Conservation (phyloP, 345 rosid species). For the Eucalyptus erythrocorys region DNA sequence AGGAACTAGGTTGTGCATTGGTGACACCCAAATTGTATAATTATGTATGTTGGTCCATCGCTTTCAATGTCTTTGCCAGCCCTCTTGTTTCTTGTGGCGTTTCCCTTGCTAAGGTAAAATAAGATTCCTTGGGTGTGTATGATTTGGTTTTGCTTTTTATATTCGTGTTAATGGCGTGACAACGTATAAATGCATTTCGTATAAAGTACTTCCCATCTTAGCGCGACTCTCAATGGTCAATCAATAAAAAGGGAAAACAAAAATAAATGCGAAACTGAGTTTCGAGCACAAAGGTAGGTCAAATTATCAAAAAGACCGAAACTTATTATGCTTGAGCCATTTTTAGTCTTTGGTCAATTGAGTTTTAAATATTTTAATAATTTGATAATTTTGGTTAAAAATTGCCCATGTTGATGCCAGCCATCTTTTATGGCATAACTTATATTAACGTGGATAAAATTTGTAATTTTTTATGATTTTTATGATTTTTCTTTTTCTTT, state of each 20-base stretch:
- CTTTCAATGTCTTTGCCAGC: not conserved
- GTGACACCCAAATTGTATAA: not conserved
- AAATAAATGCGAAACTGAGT: not conserved
- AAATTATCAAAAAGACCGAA: not conserved
- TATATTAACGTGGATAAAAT: too few relatives aligned
- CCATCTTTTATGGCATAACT: fast-evolving
- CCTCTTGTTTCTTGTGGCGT: not conserved
- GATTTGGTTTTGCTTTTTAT: not conserved
- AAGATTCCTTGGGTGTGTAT: not conserved
- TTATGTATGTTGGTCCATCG: not conserved
- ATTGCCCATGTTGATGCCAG: fast-evolving
- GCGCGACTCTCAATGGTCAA: not conserved
- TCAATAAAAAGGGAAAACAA: not conserved
- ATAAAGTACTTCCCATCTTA: not conserved
- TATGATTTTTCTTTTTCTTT: not conserved
- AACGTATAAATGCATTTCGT: not conserved
- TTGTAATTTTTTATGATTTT: too few relatives aligned
- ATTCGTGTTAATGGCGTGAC: not conserved
- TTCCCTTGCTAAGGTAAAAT: not conserved
- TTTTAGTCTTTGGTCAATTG: not conserved
- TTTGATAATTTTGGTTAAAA: fast-evolving
- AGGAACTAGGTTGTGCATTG: not conserved
- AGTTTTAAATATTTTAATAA: not conserved
- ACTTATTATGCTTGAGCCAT: fast-evolving
- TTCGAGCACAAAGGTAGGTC: not conserved